These are phyloP conservation scores for Hypoxylon fragiforme DNA, from an alignment of 495 filamentous ascomycete species.

Conservation along the genomic window DNA sequence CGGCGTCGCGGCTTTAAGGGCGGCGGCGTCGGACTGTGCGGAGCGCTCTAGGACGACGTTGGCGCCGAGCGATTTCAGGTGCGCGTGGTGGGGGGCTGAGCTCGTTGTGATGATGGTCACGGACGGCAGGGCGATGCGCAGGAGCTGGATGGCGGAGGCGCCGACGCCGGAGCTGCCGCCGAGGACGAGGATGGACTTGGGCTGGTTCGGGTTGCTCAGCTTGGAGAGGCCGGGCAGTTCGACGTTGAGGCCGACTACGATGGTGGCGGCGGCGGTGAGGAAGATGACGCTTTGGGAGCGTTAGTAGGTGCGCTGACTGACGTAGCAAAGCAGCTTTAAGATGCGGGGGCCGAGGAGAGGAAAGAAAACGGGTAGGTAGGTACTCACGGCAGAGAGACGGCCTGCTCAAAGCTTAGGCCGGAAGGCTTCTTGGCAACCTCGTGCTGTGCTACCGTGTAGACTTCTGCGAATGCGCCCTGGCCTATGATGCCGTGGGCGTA, in stretches of 20 bases:
- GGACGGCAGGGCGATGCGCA: conserved; percentile 41
- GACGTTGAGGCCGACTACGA: conserved; percentile 35
- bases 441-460: conserved; percentile 38
- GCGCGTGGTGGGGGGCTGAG: conserved; percentile 39
- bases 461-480: conserved; percentile 46
- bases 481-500: conserved; percentile 24
- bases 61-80: conserved; percentile 39
- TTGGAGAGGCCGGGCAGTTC: conserved; percentile 39
- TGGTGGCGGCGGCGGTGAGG: conserved; percentile 41
- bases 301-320: neutral
- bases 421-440: conserved; percentile 47
- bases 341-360: too few relatives aligned
- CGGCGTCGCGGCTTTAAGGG: conserved; percentile 38
- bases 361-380: too few relatives aligned
- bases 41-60: conserved; percentile 38
- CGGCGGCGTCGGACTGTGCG: conserved; percentile 16
- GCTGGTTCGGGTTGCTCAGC: conserved; percentile 6
- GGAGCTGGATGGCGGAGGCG: conserved; percentile 45
- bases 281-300: conserved; percentile 42
- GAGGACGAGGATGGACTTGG: conserved; percentile 44
- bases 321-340: neutral
- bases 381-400: conserved; percentile 47
- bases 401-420: conserved; percentile 43
- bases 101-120: conserved; percentile 46
- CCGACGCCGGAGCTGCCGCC: conserved; percentile 50